Evolutionary conservation across 495 filamentous ascomycete species (phyloP).

Genomic region (Poronia punctata): DNA sequence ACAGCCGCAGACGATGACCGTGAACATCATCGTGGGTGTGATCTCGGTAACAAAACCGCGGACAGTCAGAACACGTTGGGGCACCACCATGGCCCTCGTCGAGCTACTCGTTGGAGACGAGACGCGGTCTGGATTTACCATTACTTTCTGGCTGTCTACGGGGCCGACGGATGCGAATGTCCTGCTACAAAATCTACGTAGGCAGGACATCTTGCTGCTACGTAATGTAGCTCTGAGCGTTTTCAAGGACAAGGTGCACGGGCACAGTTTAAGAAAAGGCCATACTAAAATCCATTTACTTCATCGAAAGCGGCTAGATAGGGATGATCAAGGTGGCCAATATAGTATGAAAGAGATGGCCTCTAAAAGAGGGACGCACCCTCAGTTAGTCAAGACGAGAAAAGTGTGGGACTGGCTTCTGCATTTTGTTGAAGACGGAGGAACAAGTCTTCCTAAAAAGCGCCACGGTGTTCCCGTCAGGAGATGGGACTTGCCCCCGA

Average conservation of each 20-base stretch:
- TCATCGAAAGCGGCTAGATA: conserved; percentile 40
- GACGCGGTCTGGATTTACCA: conserved; percentile 68
- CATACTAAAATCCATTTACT: conserved; percentile 68
- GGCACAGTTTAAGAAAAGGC: conserved; percentile 62
- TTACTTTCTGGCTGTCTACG: conserved; percentile 72
- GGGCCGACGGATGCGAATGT: conserved; percentile 26
- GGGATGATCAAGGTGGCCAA: conserved; percentile 34
- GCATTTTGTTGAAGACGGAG: conserved; percentile 54
- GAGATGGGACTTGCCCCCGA: conserved; percentile 25
- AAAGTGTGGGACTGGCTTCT: conserved; percentile 69
- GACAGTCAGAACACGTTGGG: conserved; percentile 45
- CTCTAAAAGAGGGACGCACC: conserved; percentile 29
- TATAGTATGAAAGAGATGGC: conserved; percentile 33
- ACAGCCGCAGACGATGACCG: conserved; percentile 67
- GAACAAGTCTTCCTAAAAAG: conserved; percentile 17
- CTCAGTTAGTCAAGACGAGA: conserved; percentile 54
- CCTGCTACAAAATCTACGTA: conserved; percentile 49
- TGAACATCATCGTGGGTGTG: conserved; percentile 72
- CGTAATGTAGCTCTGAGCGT: conserved; percentile 68
- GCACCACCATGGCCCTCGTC: conserved; percentile 54
- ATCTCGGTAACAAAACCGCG: conserved; percentile 63
- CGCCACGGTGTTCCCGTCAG: conserved; percentile 14
- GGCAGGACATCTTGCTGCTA: conserved; percentile 67
- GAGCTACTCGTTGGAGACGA: conserved; percentile 84
- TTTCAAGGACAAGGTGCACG: conserved; percentile 70